Percentiles rank a stretch among this genome's conserved stretches.
Conservation (phyloP, 257 asterid genomes). For the Petunia secreta region DNA sequence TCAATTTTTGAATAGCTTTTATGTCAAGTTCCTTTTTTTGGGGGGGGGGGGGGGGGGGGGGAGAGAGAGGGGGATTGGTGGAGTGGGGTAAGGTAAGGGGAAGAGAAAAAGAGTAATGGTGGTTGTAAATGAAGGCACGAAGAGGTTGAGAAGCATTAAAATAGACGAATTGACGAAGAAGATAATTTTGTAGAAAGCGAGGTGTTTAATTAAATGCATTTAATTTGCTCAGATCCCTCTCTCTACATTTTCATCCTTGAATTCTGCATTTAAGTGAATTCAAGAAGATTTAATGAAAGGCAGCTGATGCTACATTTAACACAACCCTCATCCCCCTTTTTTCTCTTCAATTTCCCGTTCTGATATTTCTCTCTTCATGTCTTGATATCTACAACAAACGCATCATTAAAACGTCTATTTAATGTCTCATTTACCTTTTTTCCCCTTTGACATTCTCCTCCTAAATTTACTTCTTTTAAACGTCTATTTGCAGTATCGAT, state of each 20-base stretch:
- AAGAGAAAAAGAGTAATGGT: not conserved
- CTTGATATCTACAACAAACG: not conserved
- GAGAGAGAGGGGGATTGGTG: too few species aligned
- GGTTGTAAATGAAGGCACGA: conserved; percentile 36
- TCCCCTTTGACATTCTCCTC: not conserved
- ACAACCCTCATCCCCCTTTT: conserved; percentile 9
- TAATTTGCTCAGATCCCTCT: not conserved
- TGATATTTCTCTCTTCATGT: not conserved
- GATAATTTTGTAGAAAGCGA: conserved; percentile 42
- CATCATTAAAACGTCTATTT: conserved; percentile 1
- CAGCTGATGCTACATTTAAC: conserved; percentile 35
- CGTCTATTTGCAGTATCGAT: not conserved
- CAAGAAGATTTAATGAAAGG: conserved; percentile 46
- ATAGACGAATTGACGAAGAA: conserved; percentile 30
- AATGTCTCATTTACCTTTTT: not conserved
- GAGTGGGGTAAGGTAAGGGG: too few species aligned
- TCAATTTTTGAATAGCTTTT: too few species aligned
- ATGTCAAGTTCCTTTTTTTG: too few species aligned
- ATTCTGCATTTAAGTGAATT: conserved; percentile 48
- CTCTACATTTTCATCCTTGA: conserved; percentile 31
- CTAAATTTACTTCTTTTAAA: not conserved
- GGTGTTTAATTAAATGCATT: conserved; percentile 41
- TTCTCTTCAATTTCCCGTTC: not conserved
- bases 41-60: too few species aligned
- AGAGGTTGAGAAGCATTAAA: conserved; percentile 38